phyloP scores from a whole-genome alignment of 2,329 filamentous ascomycete genomes.

The Incumbomyces lentus region DNA sequence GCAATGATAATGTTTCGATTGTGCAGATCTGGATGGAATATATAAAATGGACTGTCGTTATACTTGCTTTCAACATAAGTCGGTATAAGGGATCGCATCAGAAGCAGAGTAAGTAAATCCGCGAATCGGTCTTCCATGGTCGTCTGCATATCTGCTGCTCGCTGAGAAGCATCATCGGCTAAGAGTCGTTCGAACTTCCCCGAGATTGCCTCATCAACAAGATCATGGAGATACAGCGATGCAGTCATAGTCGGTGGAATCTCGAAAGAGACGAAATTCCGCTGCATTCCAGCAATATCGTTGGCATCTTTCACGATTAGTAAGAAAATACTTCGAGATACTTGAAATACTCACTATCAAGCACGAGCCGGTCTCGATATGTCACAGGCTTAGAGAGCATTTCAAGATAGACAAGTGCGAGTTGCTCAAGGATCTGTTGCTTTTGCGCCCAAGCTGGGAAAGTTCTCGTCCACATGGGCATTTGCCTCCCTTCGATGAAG shows the following conservation, averaged over 20 bases:
- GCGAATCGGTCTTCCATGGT: background rate
- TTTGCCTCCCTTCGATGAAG: background rate
- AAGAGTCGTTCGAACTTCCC: background rate
- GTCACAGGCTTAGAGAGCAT: constrained; percentile 1
- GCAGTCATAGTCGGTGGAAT: background rate
- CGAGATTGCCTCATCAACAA: background rate
- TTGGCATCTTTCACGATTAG: background rate
- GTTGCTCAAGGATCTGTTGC: background rate
- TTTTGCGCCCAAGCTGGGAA: background rate
- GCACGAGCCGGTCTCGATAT: background rate
- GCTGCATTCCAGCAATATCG: background rate
- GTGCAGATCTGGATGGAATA: constrained; percentile 1
- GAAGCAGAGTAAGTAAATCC: background rate
- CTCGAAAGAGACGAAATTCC: background rate
- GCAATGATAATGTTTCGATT: constrained; percentile 3
- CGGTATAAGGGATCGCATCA: background rate
- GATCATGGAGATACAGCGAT: background rate
- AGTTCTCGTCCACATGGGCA: constrained; percentile 1
- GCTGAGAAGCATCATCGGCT: background rate
- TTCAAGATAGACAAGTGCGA: constrained; percentile 1
- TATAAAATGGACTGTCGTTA: constrained; percentile 2
- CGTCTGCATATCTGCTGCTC: background rate
- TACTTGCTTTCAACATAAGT: background rate
- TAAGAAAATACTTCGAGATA: background rate
- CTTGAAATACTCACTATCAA: background rate